Conservation (phyloP, 805 yeast genomes). For the Candida chauliodis region DNA sequence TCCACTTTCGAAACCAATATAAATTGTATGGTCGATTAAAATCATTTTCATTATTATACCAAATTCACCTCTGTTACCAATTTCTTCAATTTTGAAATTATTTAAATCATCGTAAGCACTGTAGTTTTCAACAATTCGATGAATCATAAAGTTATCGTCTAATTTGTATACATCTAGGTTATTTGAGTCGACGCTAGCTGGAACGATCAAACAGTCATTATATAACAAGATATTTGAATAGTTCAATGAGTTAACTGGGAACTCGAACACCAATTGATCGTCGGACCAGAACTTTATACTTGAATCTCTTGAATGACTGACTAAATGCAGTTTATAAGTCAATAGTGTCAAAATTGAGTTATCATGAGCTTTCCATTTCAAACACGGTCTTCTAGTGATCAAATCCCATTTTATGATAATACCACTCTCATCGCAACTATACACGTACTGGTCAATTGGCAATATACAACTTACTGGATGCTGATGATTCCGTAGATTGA, state of each 20-base stretch:
- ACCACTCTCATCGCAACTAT: slow-evolving; percentile 32
- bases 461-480: slow-evolving; percentile 14
- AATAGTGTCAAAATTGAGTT: slow-evolving; percentile 47
- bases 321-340: slow-evolving; percentile 23
- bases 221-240: slow-evolving; percentile 52
- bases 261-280: slow-evolving; percentile 23
- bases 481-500: slow-evolving; percentile 21
- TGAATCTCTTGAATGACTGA: slow-evolving; percentile 71
- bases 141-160: slow-evolving; percentile 11
- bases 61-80: slow-evolving; percentile 33
- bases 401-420: slow-evolving; percentile 65
- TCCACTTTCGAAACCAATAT: slow-evolving; percentile 76
- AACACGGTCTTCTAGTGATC: slow-evolving; percentile 49
- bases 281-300: slow-evolving; percentile 45
- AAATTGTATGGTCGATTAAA: slow-evolving; percentile 33
- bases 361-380: slow-evolving; percentile 59
- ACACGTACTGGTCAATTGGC: slow-evolving; percentile 3
- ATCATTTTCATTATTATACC: slow-evolving; percentile 67
- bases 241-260: slow-evolving; percentile 73
- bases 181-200: slow-evolving; percentile 63
- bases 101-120: background rate
- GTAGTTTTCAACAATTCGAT: slow-evolving; percentile 30
- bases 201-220: slow-evolving; percentile 48
- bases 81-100: slow-evolving; percentile 7
- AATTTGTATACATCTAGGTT: slow-evolving; percentile 59